Evolutionary conservation across 140 eudicot genomes (phyloP).

Genomic region (Oenanthe javanica): DNA sequence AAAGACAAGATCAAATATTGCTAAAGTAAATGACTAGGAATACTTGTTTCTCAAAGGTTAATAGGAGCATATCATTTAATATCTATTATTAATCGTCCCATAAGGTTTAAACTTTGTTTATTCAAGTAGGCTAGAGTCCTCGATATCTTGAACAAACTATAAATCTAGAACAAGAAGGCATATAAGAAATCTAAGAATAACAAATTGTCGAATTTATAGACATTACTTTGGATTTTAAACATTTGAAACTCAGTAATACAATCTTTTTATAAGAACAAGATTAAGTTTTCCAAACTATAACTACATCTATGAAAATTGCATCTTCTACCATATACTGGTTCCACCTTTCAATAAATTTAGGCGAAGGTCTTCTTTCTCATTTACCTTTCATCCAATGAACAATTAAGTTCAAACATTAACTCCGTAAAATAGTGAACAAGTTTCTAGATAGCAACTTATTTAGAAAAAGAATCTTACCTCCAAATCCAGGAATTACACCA

Average conservation of each 20-base stretch:
- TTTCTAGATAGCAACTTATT: not conserved
- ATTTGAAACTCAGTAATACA: not conserved
- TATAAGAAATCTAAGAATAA: not conserved
- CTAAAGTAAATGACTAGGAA: not conserved
- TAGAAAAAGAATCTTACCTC: slow-evolving; percentile 46
- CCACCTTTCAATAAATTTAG: not conserved
- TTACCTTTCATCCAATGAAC: not conserved
- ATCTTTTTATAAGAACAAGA: not conserved
- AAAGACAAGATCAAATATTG: not conserved
- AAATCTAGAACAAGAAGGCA: not conserved
- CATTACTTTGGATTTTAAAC: not conserved
- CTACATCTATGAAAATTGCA: not conserved
- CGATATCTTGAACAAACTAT: not conserved
- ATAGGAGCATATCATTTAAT: too few species aligned
- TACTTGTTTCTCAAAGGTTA: too few species aligned
- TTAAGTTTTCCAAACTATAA: not conserved
- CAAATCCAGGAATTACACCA: slow-evolving; percentile 94
- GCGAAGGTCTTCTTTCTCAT: not conserved
- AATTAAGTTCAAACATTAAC: not conserved
- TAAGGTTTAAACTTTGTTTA: not conserved
- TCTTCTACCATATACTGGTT: not conserved
- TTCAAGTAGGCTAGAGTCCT: not conserved
- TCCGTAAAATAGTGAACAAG: not conserved
- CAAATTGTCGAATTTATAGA: not conserved
- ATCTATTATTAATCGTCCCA: too few species aligned